A percentile compares a stretch with the other conserved stretches of the same genome.
These are phyloP conservation scores for Penicillium antarcticum DNA, from an alignment of 495 filamentous ascomycete genomes.

Conservation along the genomic window DNA sequence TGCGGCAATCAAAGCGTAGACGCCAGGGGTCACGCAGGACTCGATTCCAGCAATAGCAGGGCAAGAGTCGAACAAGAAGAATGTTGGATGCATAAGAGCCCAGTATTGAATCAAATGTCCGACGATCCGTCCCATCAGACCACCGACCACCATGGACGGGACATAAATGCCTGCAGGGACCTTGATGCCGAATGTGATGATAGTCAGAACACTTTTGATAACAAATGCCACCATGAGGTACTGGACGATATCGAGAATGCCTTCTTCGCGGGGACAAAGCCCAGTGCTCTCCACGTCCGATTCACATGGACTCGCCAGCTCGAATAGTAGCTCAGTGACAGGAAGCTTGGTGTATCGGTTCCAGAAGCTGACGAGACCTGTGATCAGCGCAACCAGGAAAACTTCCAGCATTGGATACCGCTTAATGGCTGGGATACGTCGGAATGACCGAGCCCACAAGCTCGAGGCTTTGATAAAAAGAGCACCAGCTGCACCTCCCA, in stretches of 20 bases:
- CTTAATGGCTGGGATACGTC: conserved; percentile 77
- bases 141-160: conserved; percentile 96
- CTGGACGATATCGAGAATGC: conserved; percentile 68
- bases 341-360: conserved; percentile 85
- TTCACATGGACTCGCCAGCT: conserved; percentile 84
- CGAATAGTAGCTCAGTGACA: conserved; percentile 85
- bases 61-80: conserved; percentile 70
- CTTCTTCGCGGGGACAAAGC: conserved; percentile 71
- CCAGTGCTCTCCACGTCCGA: conserved; percentile 57
- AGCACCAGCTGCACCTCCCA: conserved; percentile 82
- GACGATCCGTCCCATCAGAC: conserved; percentile 83
- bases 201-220: conserved; percentile 84
- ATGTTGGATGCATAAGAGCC: conserved; percentile 68
- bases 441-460: conserved; percentile 85
- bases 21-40: conserved; percentile 88
- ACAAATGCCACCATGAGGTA: conserved; percentile 76
- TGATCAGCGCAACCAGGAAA: conserved; percentile 78
- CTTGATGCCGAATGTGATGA: conserved; percentile 90
- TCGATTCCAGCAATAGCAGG: conserved; percentile 64
- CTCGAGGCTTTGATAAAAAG: conserved; percentile 95
- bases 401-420: conserved; percentile 83
- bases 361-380: conserved; percentile 87
- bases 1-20: conserved; percentile 92
- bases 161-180: conserved; percentile 96
- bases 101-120: conserved; percentile 85